phyloP scores from a whole-genome alignment of 2,329 filamentous ascomycete genomes.

The Furcasterigmium sp. region DNA sequence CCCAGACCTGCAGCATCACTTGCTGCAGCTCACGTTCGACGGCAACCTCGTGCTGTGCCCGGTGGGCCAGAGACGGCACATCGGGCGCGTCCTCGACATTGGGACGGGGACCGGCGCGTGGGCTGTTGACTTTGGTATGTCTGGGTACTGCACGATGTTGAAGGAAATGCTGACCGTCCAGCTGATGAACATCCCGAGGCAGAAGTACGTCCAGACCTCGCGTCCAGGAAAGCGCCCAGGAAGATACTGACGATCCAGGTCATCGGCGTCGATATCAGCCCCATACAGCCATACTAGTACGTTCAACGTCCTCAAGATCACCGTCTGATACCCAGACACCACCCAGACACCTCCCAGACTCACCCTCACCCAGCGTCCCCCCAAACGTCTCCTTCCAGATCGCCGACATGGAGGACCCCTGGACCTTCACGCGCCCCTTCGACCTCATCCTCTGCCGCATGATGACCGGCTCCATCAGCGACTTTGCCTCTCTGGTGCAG shows the following conservation, averaged over 20 bases:
- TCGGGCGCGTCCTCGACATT: slow-evolving; percentile 32
- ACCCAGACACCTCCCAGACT: too few species aligned
- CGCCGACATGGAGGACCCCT: slow-evolving; percentile 26
- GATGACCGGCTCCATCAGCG: slow-evolving; percentile 23
- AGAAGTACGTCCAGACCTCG: too few species aligned
- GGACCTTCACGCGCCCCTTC: slow-evolving; percentile 18
- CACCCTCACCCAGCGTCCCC: slow-evolving; percentile 14
- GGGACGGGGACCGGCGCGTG: slow-evolving; percentile 41
- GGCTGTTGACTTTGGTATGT: slow-evolving; percentile 35
- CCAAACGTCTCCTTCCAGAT: slow-evolving; percentile 29
- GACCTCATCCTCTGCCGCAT: slow-evolving; percentile 31
- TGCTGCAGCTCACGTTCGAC: slow-evolving; percentile 23
- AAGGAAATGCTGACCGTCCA: too few species aligned
- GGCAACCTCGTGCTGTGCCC: slow-evolving; percentile 22
- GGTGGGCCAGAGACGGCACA: slow-evolving; percentile 9
- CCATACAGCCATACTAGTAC: slow-evolving; percentile 2
- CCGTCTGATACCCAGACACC: neutral
- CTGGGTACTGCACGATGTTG: neutral
- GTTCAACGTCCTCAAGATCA: too few species aligned
- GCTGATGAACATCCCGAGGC: slow-evolving; percentile 2
- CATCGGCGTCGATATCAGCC: slow-evolving; percentile 3
- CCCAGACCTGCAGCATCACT: slow-evolving; percentile 27
- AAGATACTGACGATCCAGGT: too few species aligned
- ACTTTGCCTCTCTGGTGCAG: slow-evolving; percentile 20
- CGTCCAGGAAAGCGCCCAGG: too few species aligned